phyloP scores from a whole-genome alignment of 768 basidiomycete genomes.

The Russula olivacea region DNA sequence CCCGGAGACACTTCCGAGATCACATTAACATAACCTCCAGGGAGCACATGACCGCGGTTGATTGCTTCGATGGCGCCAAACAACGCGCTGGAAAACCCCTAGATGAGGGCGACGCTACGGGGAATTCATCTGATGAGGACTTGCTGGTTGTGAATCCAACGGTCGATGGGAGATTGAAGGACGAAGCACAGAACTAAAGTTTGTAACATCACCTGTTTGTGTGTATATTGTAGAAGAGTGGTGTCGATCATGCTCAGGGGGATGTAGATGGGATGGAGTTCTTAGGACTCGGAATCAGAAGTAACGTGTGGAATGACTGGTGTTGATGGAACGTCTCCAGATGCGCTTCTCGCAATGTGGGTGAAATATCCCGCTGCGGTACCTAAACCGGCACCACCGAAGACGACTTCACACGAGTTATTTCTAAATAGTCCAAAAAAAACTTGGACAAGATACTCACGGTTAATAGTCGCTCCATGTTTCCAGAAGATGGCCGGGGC shows the following conservation, averaged over 20 bases:
- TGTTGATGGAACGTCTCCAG: slow-evolving; percentile 48
- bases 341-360: slow-evolving; percentile 49
- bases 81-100: slow-evolving; percentile 20
- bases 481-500: slow-evolving; percentile 72
- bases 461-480: slow-evolving; percentile 51
- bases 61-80: slow-evolving; percentile 58
- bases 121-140: slow-evolving; percentile 26
- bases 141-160: slow-evolving; percentile 32
- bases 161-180: slow-evolving; percentile 35
- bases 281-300: slow-evolving; percentile 18
- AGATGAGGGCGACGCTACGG: slow-evolving; percentile 9
- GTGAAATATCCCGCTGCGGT: slow-evolving; percentile 52
- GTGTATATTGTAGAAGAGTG: neutral
- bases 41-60: slow-evolving; percentile 76
- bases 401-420: slow-evolving; percentile 43
- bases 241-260: neutral
- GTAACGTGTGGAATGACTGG: slow-evolving; percentile 32
- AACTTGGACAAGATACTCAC: slow-evolving; percentile 37
- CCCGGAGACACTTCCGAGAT: slow-evolving; percentile 49
- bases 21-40: slow-evolving; percentile 53
- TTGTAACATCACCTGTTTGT: slow-evolving; percentile 4
- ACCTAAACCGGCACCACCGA: slow-evolving; percentile 68
- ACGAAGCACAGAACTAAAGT: slow-evolving; percentile 32
- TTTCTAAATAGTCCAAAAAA: slow-evolving; percentile 2
- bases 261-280: neutral